phyloP scores from a whole-genome alignment of 257 asterid genomes.

The Pogostemon cablin region DNA sequence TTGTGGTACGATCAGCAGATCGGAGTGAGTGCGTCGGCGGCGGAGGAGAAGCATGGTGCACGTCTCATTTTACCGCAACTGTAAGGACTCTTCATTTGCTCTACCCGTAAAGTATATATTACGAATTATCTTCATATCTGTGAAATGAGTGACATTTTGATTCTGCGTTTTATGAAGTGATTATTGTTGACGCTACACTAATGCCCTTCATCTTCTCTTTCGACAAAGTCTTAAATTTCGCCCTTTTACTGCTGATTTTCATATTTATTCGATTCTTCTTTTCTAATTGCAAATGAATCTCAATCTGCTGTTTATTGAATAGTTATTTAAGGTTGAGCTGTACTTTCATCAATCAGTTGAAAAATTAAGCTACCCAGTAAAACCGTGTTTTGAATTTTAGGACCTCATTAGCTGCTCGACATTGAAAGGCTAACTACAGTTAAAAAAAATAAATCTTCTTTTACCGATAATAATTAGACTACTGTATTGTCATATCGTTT shows the following conservation, averaged over 20 bases:
- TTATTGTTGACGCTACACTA: not conserved
- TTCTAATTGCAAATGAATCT: not conserved
- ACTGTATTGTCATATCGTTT: no score
- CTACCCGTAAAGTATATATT: not conserved
- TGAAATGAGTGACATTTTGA: not conserved
- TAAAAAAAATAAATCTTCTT: no score
- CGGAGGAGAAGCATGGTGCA: slow-evolving; percentile 44
- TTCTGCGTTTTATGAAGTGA: not conserved
- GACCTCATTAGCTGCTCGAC: not conserved
- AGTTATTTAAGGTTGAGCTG: not conserved
- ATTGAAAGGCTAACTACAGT: no score
- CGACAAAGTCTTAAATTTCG: not conserved
- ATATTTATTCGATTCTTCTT: not conserved
- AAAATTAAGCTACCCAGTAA: not conserved
- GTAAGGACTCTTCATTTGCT: slow-evolving; percentile 31
- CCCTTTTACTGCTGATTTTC: not conserved
- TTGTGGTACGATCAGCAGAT: slow-evolving; percentile 24
- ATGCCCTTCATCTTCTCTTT: not conserved
- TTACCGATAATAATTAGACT: no score
- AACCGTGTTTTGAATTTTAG: not conserved
- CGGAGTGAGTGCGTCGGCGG: slow-evolving; percentile 37
- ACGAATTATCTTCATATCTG: not conserved
- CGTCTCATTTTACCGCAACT: slow-evolving; percentile 51
- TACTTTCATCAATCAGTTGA: not conserved
- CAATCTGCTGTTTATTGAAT: not conserved